phyloP scores from a whole-genome alignment of 2,329 filamentous ascomycete species.

The Venturia pyrina region DNA sequence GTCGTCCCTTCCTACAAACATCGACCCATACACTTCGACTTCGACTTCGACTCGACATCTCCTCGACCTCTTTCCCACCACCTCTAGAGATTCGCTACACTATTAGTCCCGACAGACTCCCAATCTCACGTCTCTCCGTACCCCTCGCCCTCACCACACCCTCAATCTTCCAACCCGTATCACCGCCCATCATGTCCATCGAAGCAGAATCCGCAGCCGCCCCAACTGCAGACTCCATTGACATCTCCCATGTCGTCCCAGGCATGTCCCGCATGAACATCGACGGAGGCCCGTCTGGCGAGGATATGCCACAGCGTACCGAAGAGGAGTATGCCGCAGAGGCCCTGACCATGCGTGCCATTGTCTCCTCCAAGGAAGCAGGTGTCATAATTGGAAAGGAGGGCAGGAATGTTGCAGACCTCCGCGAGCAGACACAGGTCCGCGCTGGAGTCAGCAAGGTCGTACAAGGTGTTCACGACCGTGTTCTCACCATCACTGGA shows the following conservation, averaged over 20 bases:
- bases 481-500: constrained; percentile 90
- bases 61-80: constrained; percentile 5
- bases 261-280: constrained; percentile 7
- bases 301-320: constrained; percentile 74
- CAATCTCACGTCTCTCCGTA: constrained; percentile 1
- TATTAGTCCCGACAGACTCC: constrained; percentile 5
- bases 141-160: not conserved
- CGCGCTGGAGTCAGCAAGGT: constrained; percentile 99
- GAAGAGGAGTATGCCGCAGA: constrained; percentile 94
- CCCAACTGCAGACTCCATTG: constrained; percentile 2
- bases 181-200: constrained; percentile 6
- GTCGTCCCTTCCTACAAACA: not conserved
- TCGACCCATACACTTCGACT: not conserved
- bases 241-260: not conserved
- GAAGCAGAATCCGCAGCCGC: constrained; percentile 6
- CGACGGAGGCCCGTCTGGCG: constrained; percentile 37
- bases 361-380: constrained; percentile 97
- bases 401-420: constrained; percentile 94
- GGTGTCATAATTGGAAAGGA: constrained; percentile 98
- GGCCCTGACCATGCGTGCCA: constrained; percentile 87
- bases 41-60: not conserved
- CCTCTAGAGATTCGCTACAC: not conserved
- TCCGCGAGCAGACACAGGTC: constrained; percentile 94
- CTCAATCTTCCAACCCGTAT: not conserved
- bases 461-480: constrained; percentile 92